A percentile compares a stretch with the other conserved stretches of the same genome.
These are phyloP conservation scores for Glonium stellatum DNA, from an alignment of 495 filamentous ascomycete species.

Conservation along the genomic window DNA sequence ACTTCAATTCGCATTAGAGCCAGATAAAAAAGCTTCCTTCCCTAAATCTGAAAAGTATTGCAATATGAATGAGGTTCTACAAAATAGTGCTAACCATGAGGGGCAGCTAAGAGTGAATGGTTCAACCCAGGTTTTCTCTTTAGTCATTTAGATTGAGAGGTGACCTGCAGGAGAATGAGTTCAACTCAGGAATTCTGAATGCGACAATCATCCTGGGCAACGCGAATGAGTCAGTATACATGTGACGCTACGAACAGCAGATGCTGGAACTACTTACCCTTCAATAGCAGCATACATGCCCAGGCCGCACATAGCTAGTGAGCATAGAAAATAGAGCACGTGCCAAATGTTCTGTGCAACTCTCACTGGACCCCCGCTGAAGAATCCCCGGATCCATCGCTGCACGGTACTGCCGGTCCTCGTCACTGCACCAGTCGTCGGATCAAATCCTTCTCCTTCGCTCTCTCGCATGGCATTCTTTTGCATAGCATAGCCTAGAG, in stretches of 20 bases:
- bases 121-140: not conserved
- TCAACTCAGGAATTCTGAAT: constrained; percentile 4
- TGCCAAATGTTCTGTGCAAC: not conserved
- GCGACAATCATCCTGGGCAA: not conserved
- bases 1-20: too few relatives aligned
- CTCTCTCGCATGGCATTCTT: constrained; percentile 29
- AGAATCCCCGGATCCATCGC: constrained; percentile 12
- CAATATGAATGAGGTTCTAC: too few relatives aligned
- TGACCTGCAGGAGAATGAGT: constrained; percentile 3
- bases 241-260: not conserved
- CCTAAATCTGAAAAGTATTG: too few relatives aligned
- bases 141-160: not conserved
- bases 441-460: constrained; percentile 17
- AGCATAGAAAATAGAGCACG: not conserved
- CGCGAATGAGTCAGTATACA: not conserved
- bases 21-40: too few relatives aligned
- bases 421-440: constrained; percentile 7
- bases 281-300: constrained; percentile 2
- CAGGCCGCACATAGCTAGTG: constrained; percentile 2
- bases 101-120: too few relatives aligned
- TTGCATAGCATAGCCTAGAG: constrained; percentile 43
- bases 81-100: too few relatives aligned
- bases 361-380: not conserved
- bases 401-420: constrained; percentile 9
- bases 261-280: not conserved